Conservation (phyloP, 2,329 filamentous ascomycete species). For the Alternaria triticina region DNA sequence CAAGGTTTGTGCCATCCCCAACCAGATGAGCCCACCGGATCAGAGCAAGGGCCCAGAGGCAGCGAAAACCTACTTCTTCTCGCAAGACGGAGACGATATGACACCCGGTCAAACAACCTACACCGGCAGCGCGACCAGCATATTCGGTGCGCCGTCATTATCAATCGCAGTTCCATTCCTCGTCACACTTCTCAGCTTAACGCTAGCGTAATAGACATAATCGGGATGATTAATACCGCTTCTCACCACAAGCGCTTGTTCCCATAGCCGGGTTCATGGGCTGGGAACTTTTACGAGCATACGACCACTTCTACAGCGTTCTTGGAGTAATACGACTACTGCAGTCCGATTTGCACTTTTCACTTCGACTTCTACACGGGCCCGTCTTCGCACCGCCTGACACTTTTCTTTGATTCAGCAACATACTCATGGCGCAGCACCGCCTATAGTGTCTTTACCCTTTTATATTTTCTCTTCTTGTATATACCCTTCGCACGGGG, state of each 20-base stretch:
- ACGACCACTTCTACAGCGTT: conserved; percentile 3
- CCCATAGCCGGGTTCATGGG: background rate
- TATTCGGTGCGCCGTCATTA: conserved; percentile 21
- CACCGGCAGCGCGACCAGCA: conserved; percentile 20
- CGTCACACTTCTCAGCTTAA: conserved; percentile 36
- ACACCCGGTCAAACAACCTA: conserved; percentile 40
- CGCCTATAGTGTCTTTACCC: conserved; percentile 11
- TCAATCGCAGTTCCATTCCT: conserved; percentile 32
- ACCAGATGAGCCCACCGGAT: conserved; percentile 40
- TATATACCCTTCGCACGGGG: conserved; percentile 13
- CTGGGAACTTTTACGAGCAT: background rate
- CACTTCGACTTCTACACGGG: background rate
- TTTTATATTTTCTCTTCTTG: conserved; percentile 13
- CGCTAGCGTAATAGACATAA: conserved; percentile 25
- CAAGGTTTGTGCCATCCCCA: conserved; percentile 44
- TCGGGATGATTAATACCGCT: background rate
- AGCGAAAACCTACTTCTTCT: conserved; percentile 48
- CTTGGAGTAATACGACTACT: background rate
- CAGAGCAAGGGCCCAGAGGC: conserved; percentile 28
- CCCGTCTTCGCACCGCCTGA: background rate
- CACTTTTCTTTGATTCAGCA: background rate
- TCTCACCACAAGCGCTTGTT: background rate
- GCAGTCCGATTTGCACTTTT: background rate
- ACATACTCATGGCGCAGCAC: conserved; percentile 6
- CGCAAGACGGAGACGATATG: conserved; percentile 27